Conservation (phyloP, 192 early-diverging fungal genomes). For the Radiomyces spectabilis region DNA sequence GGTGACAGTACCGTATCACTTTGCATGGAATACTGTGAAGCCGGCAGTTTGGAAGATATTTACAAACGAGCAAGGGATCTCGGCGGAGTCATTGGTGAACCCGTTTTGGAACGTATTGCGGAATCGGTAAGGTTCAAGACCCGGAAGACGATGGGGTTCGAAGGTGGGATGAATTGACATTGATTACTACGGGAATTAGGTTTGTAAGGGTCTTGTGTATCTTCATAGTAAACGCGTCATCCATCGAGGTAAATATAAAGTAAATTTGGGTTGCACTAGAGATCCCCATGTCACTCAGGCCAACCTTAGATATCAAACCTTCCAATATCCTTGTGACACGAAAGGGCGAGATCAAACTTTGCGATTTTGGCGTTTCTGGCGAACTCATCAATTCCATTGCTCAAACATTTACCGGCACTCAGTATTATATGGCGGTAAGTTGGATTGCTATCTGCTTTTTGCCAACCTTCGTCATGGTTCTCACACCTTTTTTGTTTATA, state of each 20-base stretch:
- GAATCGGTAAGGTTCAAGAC: constrained; percentile 70
- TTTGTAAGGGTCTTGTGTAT: constrained; percentile 86
- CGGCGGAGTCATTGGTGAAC: constrained; percentile 79
- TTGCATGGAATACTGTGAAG: constrained; percentile 96
- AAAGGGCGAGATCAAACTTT: constrained; percentile 88
- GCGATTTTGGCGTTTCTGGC: constrained; percentile 95
- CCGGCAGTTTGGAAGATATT: constrained; percentile 87
- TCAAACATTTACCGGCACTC: constrained; percentile 94
- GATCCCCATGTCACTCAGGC: no score
- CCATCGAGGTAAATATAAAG: constrained; percentile 86
- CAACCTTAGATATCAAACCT: constrained; percentile 98
- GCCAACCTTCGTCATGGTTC: no score
- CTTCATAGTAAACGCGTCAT: constrained; percentile 82
- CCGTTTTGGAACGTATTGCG: constrained; percentile 82
- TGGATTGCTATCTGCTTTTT: not conserved
- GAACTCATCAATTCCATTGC: constrained; percentile 84
- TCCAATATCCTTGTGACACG: constrained; percentile 93
- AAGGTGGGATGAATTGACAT: no score
- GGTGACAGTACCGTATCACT: constrained; percentile 77
- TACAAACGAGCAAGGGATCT: constrained; percentile 68
- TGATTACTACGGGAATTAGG: no score
- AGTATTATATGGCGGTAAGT: constrained; percentile 91
- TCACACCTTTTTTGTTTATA: not conserved
- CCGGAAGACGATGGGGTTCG: no score
- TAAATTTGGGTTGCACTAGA: no score